Evolutionary conservation across 345 rosid genomes (phyloP), one percentile per base, ranked within the genome.

Genomic region (Mercurialis annua): DNA sequence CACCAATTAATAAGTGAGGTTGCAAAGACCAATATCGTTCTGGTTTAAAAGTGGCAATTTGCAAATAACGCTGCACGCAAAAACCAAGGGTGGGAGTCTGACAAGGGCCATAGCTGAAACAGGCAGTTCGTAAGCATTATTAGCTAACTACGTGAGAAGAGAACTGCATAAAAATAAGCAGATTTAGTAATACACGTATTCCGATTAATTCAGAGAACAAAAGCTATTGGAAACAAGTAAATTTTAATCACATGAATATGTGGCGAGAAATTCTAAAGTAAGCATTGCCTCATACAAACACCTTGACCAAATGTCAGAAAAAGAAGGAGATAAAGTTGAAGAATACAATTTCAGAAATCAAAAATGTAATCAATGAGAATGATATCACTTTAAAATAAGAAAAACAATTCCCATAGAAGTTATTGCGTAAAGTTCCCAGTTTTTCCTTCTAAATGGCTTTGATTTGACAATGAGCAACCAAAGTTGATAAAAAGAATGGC

Each of bases 1-100:
- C 97, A 81, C 72, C 79, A 53, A 76, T 76, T 38, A 77, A 61
- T 44, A 89, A 59, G 76, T 82, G 71, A 56, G 97, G 94, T 59
- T 65, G 90, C 74, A 90, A 63, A 27, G 83, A 68, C 98, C 98
- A 93, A 85, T 76, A 93, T 59, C 79, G 86, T 78, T 90, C 98
- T 51, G 96, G 86, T 82, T 86, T 90, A 75, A 89, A 93, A 68
- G 94, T 87, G 50, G 83, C 89, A 73, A 93, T 89, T 76, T 93
- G 96, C 82, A 90, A 76, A 82, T 90, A 83, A 6, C 96, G 88
- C 73, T 89, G 96, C 53, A 93, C 98, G 65, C 98, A 90, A 63
- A 90, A 93, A 71, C 98, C 98, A 67, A 93, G 98, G 15, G 97
- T 93, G 59, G 94, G 98, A 70, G 96, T 90, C 81, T 93, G 98